These are phyloP conservation scores for Cenococcum geophilum DNA, from an alignment of 495 filamentous ascomycete species.

Conservation along the genomic window DNA sequence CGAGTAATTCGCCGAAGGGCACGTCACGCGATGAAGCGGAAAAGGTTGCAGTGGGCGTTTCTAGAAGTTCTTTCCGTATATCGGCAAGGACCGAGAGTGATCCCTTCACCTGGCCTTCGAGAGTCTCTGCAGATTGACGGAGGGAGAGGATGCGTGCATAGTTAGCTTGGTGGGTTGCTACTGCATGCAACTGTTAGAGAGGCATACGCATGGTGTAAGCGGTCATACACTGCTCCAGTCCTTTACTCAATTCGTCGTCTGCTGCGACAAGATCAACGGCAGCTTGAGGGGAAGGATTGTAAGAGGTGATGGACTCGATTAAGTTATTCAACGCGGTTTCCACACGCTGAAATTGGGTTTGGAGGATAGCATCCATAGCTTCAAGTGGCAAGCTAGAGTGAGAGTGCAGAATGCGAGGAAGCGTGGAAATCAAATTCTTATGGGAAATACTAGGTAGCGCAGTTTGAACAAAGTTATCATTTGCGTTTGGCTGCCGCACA, in stretches of 20 bases:
- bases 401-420: neutral
- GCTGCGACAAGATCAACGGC: conserved; percentile 62
- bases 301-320: conserved; percentile 69
- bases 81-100: conserved; percentile 55
- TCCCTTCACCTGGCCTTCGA: conserved; percentile 57
- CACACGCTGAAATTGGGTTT: conserved; percentile 58
- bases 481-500: too few relatives aligned
- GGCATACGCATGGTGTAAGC: neutral
- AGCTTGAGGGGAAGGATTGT: conserved; percentile 61
- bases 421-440: neutral
- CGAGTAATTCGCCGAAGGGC: conserved; percentile 59
- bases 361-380: conserved; percentile 55
- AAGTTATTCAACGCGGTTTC: conserved; percentile 60
- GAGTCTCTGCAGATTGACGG: conserved; percentile 49
- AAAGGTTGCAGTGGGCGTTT: conserved; percentile 50
- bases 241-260: conserved; percentile 55
- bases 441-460: neutral
- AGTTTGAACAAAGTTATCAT: neutral
- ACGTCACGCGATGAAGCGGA: conserved; percentile 43
- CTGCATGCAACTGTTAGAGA: conserved; percentile 34
- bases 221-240: conserved; percentile 51
- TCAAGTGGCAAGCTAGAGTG: too few relatives aligned
- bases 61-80: conserved; percentile 59
- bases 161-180: conserved; percentile 64
- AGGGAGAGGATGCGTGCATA: conserved; percentile 57